Conservation (phyloP, 2,329 filamentous ascomycete genomes). For the Capronia epimyces region DNA sequence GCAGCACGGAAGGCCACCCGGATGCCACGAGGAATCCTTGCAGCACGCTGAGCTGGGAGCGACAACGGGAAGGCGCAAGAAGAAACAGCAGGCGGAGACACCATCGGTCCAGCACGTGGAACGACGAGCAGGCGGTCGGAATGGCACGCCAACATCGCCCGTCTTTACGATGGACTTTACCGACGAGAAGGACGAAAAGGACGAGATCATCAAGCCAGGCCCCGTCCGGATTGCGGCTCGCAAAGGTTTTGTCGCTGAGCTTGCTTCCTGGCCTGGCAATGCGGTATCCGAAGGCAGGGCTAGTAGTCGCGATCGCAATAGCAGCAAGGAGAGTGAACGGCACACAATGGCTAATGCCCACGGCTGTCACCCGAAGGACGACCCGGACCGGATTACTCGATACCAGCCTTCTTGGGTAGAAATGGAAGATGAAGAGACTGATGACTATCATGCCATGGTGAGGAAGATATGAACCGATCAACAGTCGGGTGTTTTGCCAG, state of each 20-base stretch:
- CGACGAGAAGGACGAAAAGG: background rate
- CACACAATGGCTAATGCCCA: background rate
- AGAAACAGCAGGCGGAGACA: conserved; percentile 8
- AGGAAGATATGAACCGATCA: conserved; percentile 21
- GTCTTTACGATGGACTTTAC: conserved; percentile 11
- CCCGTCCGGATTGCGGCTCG: too few relatives aligned
- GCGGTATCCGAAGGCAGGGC: background rate
- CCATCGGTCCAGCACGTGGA: conserved; percentile 22
- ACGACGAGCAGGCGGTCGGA: conserved; percentile 2
- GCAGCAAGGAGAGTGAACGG: background rate
- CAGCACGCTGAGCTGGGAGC: conserved; percentile 15
- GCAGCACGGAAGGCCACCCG: background rate
- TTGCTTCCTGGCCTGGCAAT: conserved; percentile 14
- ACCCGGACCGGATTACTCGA: too few relatives aligned
- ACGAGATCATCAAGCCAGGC: conserved; percentile 3
- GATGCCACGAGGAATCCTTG: conserved; percentile 1
- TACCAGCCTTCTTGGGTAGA: too few relatives aligned
- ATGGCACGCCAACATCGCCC: conserved; percentile 1
- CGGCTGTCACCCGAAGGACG: too few relatives aligned
- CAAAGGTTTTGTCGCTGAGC: conserved; percentile 18
- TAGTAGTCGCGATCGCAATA: conserved; percentile 1
- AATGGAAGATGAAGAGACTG: too few relatives aligned
- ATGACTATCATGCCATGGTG: conserved; percentile 25
- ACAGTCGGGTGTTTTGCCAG: too few relatives aligned
- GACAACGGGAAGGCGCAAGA: conserved; percentile 18